Percentiles rank a stretch among this genome's conserved stretches.
These are phyloP conservation scores for Wickerhamomyces silvicola DNA, from an alignment of 805 yeast genomes.

Conservation along the genomic window DNA sequence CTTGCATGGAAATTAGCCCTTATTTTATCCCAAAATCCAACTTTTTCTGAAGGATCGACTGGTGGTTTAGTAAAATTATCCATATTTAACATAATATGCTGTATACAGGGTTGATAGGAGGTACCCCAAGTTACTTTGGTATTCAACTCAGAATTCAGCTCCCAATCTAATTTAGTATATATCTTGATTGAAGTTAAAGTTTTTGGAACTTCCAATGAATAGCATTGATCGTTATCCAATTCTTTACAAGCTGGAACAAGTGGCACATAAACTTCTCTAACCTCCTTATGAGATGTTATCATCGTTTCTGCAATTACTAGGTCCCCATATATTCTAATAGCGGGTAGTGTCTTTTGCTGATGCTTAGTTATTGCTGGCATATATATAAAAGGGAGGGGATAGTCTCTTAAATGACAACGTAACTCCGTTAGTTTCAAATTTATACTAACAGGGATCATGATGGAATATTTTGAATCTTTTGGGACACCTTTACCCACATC, in stretches of 20 bases:
- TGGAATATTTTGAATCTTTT: conserved; percentile 55
- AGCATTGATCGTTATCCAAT: conserved; percentile 35
- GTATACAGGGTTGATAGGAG: conserved; percentile 77
- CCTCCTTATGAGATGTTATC: conserved; percentile 39
- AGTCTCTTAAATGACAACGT: conserved; percentile 72
- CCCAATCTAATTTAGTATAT: conserved; percentile 53
- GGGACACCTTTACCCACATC: conserved; percentile 84
- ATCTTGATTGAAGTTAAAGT: conserved; percentile 73
- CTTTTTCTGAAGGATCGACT: conserved; percentile 72
- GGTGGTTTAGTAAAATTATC: conserved; percentile 89
- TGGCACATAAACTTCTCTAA: conserved; percentile 58
- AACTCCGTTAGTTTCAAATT: conserved; percentile 54
- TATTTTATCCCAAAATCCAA: conserved; percentile 93
- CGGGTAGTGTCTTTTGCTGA: conserved; percentile 20
- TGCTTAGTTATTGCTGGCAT: conserved; percentile 48
- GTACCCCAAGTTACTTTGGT: conserved; percentile 79
- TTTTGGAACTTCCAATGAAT: conserved; percentile 60
- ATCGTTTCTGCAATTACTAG: conserved; percentile 64
- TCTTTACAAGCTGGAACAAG: conserved; percentile 41
- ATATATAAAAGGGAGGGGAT: conserved; percentile 75
- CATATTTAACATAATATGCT: conserved; percentile 68
- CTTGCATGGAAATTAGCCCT: conserved; percentile 73
- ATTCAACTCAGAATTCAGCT: conserved; percentile 47
- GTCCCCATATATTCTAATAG: conserved; percentile 49
- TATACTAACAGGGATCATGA: conserved; percentile 57